Percentiles rank a stretch among this genome's conserved stretches.
Evolutionary conservation across 2,329 filamentous ascomycete genomes (phyloP).

Genomic region (Botrytis aclada): DNA sequence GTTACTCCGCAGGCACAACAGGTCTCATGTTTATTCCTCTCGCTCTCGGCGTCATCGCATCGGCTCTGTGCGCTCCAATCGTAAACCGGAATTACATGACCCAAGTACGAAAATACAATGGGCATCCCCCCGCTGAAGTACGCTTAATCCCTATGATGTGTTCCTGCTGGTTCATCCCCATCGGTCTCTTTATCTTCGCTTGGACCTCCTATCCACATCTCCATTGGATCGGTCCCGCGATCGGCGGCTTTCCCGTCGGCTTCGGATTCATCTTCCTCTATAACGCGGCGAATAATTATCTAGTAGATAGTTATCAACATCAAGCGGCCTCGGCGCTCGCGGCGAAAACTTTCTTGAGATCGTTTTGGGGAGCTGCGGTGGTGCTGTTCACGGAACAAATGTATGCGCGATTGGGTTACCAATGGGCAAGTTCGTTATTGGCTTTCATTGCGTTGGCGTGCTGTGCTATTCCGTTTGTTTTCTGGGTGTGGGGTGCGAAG

Average conservation of each 20-base stretch:
- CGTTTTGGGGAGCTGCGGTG: conserved; percentile 74
- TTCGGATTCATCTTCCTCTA: conserved; percentile 67
- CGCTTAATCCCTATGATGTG: conserved; percentile 81
- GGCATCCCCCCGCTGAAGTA: conserved; percentile 71
- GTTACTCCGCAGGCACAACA: conserved; percentile 68
- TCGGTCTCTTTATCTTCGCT: conserved; percentile 65
- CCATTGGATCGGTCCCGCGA: conserved; percentile 55
- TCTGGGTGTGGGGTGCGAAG: conserved; percentile 71
- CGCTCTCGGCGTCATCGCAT: conserved; percentile 69
- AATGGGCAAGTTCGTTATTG: conserved; percentile 72
- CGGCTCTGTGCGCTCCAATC: conserved; percentile 63
- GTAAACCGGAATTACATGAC: conserved; percentile 82
- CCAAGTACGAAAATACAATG: conserved; percentile 55
- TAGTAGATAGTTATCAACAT: conserved; percentile 64
- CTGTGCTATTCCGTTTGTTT: conserved; percentile 78
- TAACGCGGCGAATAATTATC: conserved; percentile 57
- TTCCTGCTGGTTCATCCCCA: conserved; percentile 69
- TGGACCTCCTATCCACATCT: conserved; percentile 59
- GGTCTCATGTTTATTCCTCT: conserved; percentile 87
- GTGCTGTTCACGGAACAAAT: conserved; percentile 82
- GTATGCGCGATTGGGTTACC: conserved; percentile 67
- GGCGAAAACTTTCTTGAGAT: conserved; percentile 76
- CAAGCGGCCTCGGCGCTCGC: conserved; percentile 79
- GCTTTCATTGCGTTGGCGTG: conserved; percentile 74
- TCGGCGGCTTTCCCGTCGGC: conserved; percentile 56